phyloP scores from a whole-genome alignment of 345 rosid genomes.

The Eucalyptus marginata region DNA sequence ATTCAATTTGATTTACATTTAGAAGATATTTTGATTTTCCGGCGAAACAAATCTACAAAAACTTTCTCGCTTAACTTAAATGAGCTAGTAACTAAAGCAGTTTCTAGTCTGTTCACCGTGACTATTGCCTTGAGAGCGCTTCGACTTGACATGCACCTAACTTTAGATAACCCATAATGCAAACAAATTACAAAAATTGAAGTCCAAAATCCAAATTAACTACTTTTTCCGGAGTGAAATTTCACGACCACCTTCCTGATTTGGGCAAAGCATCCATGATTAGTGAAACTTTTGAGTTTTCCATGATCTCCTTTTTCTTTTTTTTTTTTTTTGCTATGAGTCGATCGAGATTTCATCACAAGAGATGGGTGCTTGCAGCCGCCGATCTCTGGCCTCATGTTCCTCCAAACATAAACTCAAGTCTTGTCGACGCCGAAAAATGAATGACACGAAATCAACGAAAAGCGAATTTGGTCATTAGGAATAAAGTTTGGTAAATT shows the following conservation, averaged over 20 bases:
- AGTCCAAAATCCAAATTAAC: neutral
- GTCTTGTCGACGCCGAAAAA: neutral
- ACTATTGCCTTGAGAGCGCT: too few species aligned
- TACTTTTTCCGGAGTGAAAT: neutral
- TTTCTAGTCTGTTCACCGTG: fast-evolving
- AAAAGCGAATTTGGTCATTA: neutral
- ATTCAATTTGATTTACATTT: neutral
- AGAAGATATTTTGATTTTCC: neutral
- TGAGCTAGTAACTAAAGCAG: neutral
- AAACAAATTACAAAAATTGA: neutral
- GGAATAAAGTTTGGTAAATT: neutral
- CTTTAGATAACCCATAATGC: too few species aligned
- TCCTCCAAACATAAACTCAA: neutral
- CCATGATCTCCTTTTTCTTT: neutral
- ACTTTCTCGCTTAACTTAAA: neutral
- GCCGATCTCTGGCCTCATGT: neutral
- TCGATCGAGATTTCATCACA: neutral
- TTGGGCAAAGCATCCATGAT: neutral
- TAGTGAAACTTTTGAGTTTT: too few species aligned
- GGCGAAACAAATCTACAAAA: fast-evolving
- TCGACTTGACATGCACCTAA: too few species aligned
- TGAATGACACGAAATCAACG: neutral
- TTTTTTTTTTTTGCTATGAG: neutral
- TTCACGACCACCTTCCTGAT: neutral
- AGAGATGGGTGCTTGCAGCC: neutral